A percentile compares a stretch with the other conserved stretches of the same genome.
phyloP scores from a whole-genome alignment of 306 rosid genomes.

The Psophocarpus tetragonolobus region DNA sequence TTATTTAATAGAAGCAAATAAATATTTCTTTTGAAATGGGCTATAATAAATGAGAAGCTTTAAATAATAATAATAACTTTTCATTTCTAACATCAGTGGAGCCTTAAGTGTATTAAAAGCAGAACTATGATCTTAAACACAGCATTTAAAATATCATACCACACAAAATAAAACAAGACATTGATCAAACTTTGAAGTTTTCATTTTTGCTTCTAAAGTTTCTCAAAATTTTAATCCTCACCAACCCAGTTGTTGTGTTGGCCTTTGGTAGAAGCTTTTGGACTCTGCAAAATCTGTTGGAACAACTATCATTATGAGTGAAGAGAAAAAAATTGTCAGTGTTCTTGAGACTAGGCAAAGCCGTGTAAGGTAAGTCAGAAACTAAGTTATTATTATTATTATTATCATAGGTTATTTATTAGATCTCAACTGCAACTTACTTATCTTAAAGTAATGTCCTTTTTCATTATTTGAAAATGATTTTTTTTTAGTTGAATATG shows the following conservation, averaged over 20 bases:
- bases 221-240: slow-evolving; percentile 38
- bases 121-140: too few relatives aligned
- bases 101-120: too few relatives aligned
- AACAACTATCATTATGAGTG: slow-evolving; percentile 49
- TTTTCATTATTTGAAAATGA: neutral
- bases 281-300: slow-evolving; percentile 32
- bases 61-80: too few relatives aligned
- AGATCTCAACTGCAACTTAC: slow-evolving; percentile 47
- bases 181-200: neutral
- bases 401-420: neutral
- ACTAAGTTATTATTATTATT: neutral
- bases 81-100: too few relatives aligned
- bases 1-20: too few relatives aligned
- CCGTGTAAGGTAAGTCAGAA: slow-evolving; percentile 51
- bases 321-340: slow-evolving; percentile 3
- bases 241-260: slow-evolving; percentile 26
- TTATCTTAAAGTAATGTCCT: neutral
- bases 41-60: too few relatives aligned
- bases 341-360: slow-evolving; percentile 19
- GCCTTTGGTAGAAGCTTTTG: slow-evolving; percentile 36
- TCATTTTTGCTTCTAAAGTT: slow-evolving; percentile 32
- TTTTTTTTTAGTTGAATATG: neutral
- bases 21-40: too few relatives aligned
- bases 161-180: neutral
- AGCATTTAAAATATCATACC: too few relatives aligned